Conservation (phyloP, 345 rosid genomes). For the Bruguiera gymnorhiza region DNA sequence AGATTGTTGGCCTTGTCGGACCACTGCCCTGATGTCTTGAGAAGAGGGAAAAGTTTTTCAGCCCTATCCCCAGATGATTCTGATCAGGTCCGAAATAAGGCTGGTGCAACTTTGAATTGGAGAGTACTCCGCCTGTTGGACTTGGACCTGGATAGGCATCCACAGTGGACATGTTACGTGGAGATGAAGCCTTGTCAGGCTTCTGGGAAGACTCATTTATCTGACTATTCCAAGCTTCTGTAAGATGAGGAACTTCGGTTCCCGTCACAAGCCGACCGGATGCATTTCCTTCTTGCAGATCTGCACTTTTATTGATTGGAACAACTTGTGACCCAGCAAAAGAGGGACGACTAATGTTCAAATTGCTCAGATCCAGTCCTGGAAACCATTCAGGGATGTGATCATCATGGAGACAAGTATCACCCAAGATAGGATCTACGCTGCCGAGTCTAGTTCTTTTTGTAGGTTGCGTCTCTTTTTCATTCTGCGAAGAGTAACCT, state of each 20-base stretch:
- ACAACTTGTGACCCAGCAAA: conserved; percentile 8
- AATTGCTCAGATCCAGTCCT: conserved; percentile 4
- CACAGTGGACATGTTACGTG: not conserved
- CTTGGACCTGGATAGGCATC: not conserved
- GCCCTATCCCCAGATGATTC: not conserved
- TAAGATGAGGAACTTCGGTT: conserved; percentile 4
- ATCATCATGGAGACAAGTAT: not conserved
- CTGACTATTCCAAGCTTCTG: not conserved
- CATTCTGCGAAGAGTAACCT: conserved; percentile 1
- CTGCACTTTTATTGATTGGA: conserved; percentile 6
- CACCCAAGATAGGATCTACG: conserved; percentile 3
- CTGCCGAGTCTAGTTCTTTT: conserved; percentile 14
- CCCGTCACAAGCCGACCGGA: not conserved
- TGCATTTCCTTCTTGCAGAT: not conserved
- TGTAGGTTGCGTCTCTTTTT: not conserved
- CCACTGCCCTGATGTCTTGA: conserved; percentile 10
- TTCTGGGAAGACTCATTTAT: not conserved
- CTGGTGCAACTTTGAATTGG: conserved; percentile 10
- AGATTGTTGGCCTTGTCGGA: not conserved
- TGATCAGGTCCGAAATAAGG: conserved; percentile 10
- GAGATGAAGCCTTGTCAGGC: conserved; percentile 3
- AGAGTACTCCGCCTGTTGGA: not conserved
- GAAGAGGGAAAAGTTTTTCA: conserved; percentile 27
- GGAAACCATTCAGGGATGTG: conserved; percentile 4
- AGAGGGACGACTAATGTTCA: not conserved